Evolutionary conservation across 257 asterid species (phyloP), one percentile per base, ranked within the genome.

Genomic region (Fraxinus cuspidata): DNA sequence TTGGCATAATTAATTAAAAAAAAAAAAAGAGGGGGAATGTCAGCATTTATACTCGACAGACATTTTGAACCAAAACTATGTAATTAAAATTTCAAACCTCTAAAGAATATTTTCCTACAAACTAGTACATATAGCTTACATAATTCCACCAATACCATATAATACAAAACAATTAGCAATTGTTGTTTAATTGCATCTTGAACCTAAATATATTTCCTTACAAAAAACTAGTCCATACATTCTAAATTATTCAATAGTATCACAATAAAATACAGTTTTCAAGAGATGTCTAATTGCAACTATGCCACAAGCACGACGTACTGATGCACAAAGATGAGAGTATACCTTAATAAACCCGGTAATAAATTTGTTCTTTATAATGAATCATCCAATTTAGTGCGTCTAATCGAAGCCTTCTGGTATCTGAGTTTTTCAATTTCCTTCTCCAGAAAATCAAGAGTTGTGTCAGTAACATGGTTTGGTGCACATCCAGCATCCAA

Each of bases 401-500:
- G 83, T 68, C 79, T 80, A 64, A 91, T 89, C 19, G 95, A 90
- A 1, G 97, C 97, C 87, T 90, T 92, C 68, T 85, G 82, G 83
- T 82, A 86, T 67, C 97, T 84, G 31, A 75, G 66, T 63, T 90
- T 90, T 77, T 93, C 97, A 31, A 89, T 91, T 82, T 88, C 97
- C 83, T 84, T 91, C 72, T 83, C 97, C 47, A 95, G 89, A 82
- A 80, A 91, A 74, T 92, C 97, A 64, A 95, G 88, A 73, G 87
- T 89, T 0, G 97, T 93, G 76, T 93, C 99, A 0, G 99, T 95
- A 67, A 95, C 97, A 78, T 91, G 94, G 81, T 95, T 93, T 9
- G 99, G 99, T 9, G 88, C 90, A 85, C 97, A 93, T 44, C 99
- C 98, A 51, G 93, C 96, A 83, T 89, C 91, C 92, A 95, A 67